Conservation (phyloP, 768 basidiomycete genomes). For the Russula emetica region DNA sequence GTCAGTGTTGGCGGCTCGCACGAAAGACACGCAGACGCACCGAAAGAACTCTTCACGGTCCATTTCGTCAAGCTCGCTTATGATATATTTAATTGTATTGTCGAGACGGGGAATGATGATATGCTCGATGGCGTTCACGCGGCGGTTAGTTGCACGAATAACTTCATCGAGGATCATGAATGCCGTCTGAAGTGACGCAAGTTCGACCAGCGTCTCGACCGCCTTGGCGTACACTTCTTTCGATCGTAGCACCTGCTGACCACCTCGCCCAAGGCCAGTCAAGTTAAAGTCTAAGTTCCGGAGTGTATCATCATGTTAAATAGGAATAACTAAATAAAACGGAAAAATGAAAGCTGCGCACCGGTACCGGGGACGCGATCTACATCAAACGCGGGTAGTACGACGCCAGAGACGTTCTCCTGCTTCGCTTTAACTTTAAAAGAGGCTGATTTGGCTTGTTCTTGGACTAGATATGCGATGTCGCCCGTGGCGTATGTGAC, state of each 20-base stretch:
- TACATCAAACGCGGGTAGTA: slow-evolving; percentile 91
- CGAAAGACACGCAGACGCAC: slow-evolving; percentile 38
- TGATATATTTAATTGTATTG: slow-evolving; percentile 97
- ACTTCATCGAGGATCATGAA: slow-evolving; percentile 99
- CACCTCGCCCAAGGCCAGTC: slow-evolving; percentile 94
- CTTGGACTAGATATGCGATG: slow-evolving; percentile 96
- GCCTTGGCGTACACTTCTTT: slow-evolving; percentile 98
- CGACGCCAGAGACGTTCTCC: slow-evolving; percentile 97
- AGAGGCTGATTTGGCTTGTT: slow-evolving; percentile 84
- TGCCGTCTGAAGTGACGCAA: slow-evolving; percentile 94
- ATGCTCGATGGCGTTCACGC: slow-evolving; percentile 98
- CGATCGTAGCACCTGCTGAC: slow-evolving; percentile 91
- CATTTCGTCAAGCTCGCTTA: slow-evolving; percentile 98
- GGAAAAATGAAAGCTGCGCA: slow-evolving; percentile 32
- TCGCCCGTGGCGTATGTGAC: slow-evolving; percentile 98
- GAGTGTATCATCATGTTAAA: too few relatives aligned
- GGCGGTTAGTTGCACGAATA: slow-evolving; percentile 96
- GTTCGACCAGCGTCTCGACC: slow-evolving; percentile 92
- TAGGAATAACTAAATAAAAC: background rate
- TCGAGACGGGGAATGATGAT: slow-evolving; percentile 93
- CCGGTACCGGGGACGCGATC: slow-evolving; percentile 84
- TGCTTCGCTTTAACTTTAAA: slow-evolving; percentile 94
- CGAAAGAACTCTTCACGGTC: slow-evolving; percentile 94
- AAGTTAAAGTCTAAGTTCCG: slow-evolving; percentile 80
- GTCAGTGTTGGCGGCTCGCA: background rate